A percentile compares a stretch with the other conserved stretches of the same genome.
These are phyloP conservation scores for Colletotrichum brevisporum DNA, from an alignment of 2,329 filamentous ascomycete genomes.

Conservation along the genomic window DNA sequence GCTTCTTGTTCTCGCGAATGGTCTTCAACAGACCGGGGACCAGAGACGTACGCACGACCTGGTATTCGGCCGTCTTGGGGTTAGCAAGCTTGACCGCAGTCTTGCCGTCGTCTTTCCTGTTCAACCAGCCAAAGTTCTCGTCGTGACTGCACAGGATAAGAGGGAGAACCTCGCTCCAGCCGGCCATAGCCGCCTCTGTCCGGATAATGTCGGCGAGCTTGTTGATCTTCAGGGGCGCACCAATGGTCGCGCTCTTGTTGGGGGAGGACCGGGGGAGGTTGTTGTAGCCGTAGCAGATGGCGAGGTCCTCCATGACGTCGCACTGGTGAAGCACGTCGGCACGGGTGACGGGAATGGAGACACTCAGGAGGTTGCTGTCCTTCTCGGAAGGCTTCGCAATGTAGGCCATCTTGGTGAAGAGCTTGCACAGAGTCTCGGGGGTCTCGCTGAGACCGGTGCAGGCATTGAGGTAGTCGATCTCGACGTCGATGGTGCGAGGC, in stretches of 20 bases:
- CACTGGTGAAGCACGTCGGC: slow-evolving; percentile 97
- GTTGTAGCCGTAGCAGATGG: slow-evolving; percentile 98
- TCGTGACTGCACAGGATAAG: slow-evolving; percentile 97
- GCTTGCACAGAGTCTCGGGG: slow-evolving; percentile 80
- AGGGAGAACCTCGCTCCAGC: slow-evolving; percentile 96
- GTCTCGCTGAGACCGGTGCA: slow-evolving; percentile 88
- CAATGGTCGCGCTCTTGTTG: slow-evolving; percentile 87
- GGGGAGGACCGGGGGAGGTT: slow-evolving; percentile 90
- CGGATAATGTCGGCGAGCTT: slow-evolving; percentile 95
- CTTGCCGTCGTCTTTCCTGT: slow-evolving; percentile 87
- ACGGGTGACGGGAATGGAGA: slow-evolving; percentile 88
- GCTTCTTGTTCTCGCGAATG: slow-evolving; percentile 91
- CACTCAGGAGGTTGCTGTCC: slow-evolving; percentile 80
- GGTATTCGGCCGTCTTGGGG: slow-evolving; percentile 93
- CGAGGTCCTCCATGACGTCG: slow-evolving; percentile 98
- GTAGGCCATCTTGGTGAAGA: slow-evolving; percentile 92
- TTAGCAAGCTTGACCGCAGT: slow-evolving; percentile 90
- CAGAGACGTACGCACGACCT: slow-evolving; percentile 89
- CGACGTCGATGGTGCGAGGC: slow-evolving; percentile 83
- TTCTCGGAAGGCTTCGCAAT: slow-evolving; percentile 81
- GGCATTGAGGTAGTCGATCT: slow-evolving; percentile 93
- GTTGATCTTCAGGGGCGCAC: slow-evolving; percentile 90
- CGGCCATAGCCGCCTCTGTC: slow-evolving; percentile 89
- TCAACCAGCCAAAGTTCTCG: slow-evolving; percentile 97
- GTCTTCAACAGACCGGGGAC: slow-evolving; percentile 93